phyloP scores from a whole-genome alignment of 139 green algal genomes.

The Closterium sp. region DNA sequence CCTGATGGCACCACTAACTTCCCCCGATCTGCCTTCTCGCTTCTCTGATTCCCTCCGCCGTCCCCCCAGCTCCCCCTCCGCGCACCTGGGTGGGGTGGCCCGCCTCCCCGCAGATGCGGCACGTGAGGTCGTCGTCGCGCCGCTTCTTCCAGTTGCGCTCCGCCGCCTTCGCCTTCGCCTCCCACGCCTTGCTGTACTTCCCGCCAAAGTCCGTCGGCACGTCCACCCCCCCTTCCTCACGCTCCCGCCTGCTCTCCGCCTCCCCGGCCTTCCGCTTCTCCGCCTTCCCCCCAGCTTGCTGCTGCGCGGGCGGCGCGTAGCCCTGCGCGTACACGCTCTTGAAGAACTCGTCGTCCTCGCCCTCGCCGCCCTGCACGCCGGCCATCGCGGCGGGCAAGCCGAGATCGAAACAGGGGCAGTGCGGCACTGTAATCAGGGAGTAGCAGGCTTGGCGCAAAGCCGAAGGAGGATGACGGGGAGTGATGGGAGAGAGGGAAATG shows the following conservation, averaged over 20 bases:
- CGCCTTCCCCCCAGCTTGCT: not conserved
- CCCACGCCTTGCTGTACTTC: constrained; percentile 31
- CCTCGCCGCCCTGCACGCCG: not conserved
- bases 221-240: constrained; percentile 3
- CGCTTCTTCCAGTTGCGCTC: constrained; percentile 43
- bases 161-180: constrained; percentile 42
- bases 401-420: too few relatives aligned
- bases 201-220: constrained; percentile 44
- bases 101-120: constrained; percentile 32
- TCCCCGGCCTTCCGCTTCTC: constrained; percentile 13
- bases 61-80: not conserved
- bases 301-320: constrained; percentile 15
- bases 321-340: constrained; percentile 11
- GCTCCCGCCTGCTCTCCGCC: not conserved
- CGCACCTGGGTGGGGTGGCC: constrained; percentile 45
- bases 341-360: constrained; percentile 48
- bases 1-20: not conserved
- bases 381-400: not conserved
- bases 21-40: not conserved
- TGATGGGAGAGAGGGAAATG: too few relatives aligned
- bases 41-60: not conserved
- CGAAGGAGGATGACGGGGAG: too few relatives aligned
- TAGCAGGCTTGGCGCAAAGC: too few relatives aligned
- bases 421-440: too few relatives aligned
- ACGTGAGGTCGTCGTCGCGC: constrained; percentile 47